Conservation (phyloP, 1,284 basidiomycete species). For the Anthracocystis setariae region DNA sequence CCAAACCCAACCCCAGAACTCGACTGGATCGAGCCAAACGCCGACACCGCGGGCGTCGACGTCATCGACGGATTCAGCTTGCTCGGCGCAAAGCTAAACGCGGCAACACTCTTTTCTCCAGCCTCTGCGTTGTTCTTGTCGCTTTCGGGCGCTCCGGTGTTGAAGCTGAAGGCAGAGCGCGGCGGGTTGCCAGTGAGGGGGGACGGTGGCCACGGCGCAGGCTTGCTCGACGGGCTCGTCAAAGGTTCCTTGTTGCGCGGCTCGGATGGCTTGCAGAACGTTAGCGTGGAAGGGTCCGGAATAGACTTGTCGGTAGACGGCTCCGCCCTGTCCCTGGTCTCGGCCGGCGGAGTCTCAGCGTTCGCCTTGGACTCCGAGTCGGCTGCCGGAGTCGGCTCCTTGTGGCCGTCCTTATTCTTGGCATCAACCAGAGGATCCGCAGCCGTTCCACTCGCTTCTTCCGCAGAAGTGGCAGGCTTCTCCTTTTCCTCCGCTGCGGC, state of each 20-base stretch:
- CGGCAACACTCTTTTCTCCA: background rate
- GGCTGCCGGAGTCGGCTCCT: background rate
- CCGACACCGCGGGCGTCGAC: conserved; percentile 14
- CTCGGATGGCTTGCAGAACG: conserved; percentile 35
- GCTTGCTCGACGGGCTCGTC: background rate
- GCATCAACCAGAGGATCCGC: background rate
- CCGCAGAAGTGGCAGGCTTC: too few relatives aligned
- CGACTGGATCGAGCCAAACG: conserved; percentile 34
- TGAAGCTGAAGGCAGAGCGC: conserved; percentile 12
- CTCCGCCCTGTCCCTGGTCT: background rate
- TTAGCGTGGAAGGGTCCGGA: conserved; percentile 22
- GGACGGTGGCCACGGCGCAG: background rate
- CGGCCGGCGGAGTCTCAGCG: background rate
- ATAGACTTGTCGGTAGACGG: background rate
- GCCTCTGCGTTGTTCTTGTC: conserved; percentile 4
- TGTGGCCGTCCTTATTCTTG: background rate
- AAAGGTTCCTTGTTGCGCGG: conserved; percentile 31
- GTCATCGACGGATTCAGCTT: conserved; percentile 15
- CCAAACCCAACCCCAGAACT: conserved; percentile 28
- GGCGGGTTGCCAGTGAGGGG: conserved; percentile 6
- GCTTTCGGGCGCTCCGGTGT: background rate
- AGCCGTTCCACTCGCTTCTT: background rate
- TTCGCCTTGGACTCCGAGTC: background rate
- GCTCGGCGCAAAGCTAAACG: conserved; percentile 33
- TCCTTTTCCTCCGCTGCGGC: too few relatives aligned